Evolutionary conservation across 129 eudicot species (phyloP), one percentile per base, ranked within the genome.

Genomic region (Scalesia atractyloides): DNA sequence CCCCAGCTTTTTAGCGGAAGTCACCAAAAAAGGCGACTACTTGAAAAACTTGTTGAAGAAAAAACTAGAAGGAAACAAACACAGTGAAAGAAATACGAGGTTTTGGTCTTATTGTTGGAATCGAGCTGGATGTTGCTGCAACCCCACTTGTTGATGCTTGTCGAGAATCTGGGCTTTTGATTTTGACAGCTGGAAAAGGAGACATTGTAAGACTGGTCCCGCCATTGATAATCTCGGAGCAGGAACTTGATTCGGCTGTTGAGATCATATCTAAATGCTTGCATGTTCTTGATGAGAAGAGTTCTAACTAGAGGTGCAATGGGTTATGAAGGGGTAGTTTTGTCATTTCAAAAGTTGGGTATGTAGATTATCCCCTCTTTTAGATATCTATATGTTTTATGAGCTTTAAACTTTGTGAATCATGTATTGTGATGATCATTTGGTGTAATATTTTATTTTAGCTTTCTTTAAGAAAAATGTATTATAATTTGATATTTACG

Each of bases 161-260:
- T 76, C 89, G 73, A 15, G 39, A 80, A 20, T 81, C 97, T 0
- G 97, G 97, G 13, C 85, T 90, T 70, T 84, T 87, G 34, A 73
- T 89, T 44, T 72, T 89, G 73, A 92, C 98, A 1, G 96, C 98
- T 0, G 98, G 98, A 12, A 89, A 92, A 63, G 98, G 95, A 30
- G 83, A 92, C 20, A 80, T 92, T 2, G 95, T 89, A 8, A 82
- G 98, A 74, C 76, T 92, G 53, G 91, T 92, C 39, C 96, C 96
- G 11, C 98, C 96, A 9, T 84, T 92, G 87, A 74, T 81, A 8
- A 82, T 92, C 6, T 81, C 91, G 0, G 84, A 82, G 74, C 47
- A 82, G 43, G 96, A 92, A 79, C 39, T 92, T 41, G 85, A 85
- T n/a, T 16, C 7, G 30, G 91, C 95, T 8, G 95, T 82, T 73